phyloP scores from a whole-genome alignment of 768 basidiomycete genomes.

The Auricularia auricula-judae region DNA sequence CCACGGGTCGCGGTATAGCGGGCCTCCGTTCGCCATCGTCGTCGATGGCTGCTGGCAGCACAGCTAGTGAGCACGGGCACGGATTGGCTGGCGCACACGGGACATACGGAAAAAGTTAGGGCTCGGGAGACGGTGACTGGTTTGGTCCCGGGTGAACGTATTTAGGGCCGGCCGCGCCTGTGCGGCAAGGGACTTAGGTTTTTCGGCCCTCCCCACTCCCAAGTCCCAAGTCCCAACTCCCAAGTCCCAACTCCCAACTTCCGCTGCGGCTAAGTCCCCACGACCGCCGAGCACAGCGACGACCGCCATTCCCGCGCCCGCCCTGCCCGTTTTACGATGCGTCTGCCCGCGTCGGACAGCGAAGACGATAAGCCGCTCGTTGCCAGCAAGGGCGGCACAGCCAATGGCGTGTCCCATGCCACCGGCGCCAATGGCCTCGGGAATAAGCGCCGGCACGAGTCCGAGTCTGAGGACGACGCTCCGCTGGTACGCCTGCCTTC shows the following conservation, averaged over 20 bases:
- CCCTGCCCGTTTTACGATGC: slow-evolving; percentile 12
- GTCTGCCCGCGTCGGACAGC: slow-evolving; percentile 9
- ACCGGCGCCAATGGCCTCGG: not conserved
- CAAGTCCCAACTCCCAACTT: not conserved
- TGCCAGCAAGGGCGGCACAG: slow-evolving; percentile 4
- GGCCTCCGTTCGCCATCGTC: slow-evolving; percentile 26
- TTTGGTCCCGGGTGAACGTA: slow-evolving; percentile 7
- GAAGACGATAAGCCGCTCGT: slow-evolving; percentile 48
- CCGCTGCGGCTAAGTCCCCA: not conserved
- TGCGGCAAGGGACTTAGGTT: not conserved
- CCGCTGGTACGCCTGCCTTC: slow-evolving; percentile 45
- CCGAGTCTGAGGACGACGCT: slow-evolving; percentile 41
- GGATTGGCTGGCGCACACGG: not conserved
- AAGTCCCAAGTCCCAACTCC: slow-evolving; percentile 1
- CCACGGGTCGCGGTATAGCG: slow-evolving; percentile 90
- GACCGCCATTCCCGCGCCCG: slow-evolving; percentile 17
- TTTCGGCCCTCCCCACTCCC: not conserved
- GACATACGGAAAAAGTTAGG: not conserved
- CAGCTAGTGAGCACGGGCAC: not conserved
- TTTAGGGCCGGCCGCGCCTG: not conserved
- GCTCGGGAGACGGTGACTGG: not conserved
- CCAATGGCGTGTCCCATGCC: not conserved
- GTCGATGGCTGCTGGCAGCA: not conserved
- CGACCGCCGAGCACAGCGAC: no score
- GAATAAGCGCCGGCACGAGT: slow-evolving; percentile 1